Percentiles rank a stretch among this genome's conserved stretches.
Conservation (phyloP, 176 grass and related monocot species). For the Aegilops sharonensis region DNA sequence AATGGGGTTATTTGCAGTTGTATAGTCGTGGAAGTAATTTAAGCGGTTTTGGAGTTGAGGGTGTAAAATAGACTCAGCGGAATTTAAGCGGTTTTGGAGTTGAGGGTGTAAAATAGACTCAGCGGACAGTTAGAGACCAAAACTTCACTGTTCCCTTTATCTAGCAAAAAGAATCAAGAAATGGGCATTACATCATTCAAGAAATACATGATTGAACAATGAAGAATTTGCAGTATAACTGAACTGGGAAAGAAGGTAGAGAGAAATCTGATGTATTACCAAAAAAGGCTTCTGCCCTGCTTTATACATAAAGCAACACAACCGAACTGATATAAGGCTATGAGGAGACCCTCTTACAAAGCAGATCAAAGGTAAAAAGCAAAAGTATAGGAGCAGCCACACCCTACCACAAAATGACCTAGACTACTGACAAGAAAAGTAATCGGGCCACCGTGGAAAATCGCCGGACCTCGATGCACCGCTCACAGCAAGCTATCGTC, state of each 20-base stretch:
- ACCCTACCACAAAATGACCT: too few species aligned
- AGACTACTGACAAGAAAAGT: too few species aligned
- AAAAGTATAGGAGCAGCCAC: too few species aligned
- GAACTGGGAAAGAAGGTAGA: background rate
- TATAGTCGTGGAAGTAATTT: background rate
- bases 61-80: background rate
- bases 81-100: background rate
- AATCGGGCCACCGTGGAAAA: too few species aligned
- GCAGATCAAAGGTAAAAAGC: too few species aligned
- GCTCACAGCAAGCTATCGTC: too few species aligned
- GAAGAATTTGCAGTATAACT: background rate
- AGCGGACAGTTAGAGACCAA: background rate
- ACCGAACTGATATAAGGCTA: too few species aligned
- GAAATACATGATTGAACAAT: background rate
- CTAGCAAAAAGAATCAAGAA: background rate
- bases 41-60: background rate
- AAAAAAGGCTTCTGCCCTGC: too few species aligned
- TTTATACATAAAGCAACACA: too few species aligned
- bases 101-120: background rate
- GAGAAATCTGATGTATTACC: background rate
- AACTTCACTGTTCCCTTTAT: background rate
- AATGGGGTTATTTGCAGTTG: too few species aligned
- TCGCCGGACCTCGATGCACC: fast-evolving
- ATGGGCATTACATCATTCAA: background rate
- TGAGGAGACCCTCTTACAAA: too few species aligned